Conservation (phyloP, 1,284 basidiomycete genomes). For the Cutaneotrichosporon dermatis region DNA sequence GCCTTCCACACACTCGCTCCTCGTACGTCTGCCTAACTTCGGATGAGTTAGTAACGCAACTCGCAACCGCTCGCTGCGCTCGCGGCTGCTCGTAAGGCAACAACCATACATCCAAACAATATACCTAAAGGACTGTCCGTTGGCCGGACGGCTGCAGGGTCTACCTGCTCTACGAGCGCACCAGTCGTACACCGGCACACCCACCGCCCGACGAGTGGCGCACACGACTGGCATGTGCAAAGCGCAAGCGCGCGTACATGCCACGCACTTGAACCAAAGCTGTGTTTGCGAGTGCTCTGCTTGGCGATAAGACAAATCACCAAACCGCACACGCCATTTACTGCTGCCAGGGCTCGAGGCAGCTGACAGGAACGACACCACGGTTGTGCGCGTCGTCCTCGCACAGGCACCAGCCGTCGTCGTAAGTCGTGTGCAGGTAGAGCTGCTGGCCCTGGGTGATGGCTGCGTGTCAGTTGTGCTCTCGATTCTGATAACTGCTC, state of each 20-base stretch:
- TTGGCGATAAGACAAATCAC: too few relatives aligned
- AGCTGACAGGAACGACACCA: slow-evolving; percentile 47
- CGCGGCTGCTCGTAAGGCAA: not conserved
- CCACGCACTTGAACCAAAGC: too few relatives aligned
- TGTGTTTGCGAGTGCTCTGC: too few relatives aligned
- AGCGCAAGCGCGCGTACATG: too few relatives aligned
- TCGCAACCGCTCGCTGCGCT: not conserved
- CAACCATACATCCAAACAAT: slow-evolving; percentile 8
- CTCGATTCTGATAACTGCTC: too few relatives aligned
- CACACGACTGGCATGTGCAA: not conserved
- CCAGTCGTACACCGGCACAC: not conserved
- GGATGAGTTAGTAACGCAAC: too few relatives aligned
- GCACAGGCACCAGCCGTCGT: slow-evolving; percentile 49
- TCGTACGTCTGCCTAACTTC: too few relatives aligned
- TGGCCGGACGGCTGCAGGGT: not conserved
- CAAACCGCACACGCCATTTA: not conserved
- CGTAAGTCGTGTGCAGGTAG: slow-evolving; percentile 46
- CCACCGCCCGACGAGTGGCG: not conserved
- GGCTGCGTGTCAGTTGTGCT: slow-evolving; percentile 19
- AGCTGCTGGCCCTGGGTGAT: slow-evolving; percentile 48
- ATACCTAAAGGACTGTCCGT: slow-evolving; percentile 1
- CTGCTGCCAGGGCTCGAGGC: slow-evolving; percentile 36
- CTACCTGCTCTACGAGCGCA: not conserved
- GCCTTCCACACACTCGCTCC: too few relatives aligned
- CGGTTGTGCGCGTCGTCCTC: slow-evolving; percentile 41